Percentiles rank a stretch among this genome's conserved stretches.
Conservation (phyloP, 345 rosid genomes). For the Eucalyptus pauciflora region DNA sequence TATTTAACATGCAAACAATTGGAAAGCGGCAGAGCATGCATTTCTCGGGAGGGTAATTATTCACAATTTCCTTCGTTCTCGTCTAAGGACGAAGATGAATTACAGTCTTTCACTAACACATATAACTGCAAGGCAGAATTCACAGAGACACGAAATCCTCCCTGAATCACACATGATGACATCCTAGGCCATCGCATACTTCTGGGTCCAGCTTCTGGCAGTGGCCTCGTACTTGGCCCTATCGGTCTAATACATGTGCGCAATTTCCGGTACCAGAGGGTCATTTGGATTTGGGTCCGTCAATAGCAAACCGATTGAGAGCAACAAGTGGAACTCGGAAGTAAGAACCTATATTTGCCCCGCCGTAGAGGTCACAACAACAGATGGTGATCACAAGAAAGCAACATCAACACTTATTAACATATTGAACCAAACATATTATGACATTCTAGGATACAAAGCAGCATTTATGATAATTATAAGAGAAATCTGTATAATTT, state of each 20-base stretch:
- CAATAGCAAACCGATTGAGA: no score
- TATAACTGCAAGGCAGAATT: constrained; percentile 1
- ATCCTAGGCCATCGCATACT: constrained; percentile 50
- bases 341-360: no score
- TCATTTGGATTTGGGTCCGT: no score
- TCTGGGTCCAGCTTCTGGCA: constrained; percentile 81
- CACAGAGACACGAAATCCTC: constrained; percentile 17
- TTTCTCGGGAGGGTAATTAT: neutral
- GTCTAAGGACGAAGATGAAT: neutral
- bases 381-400: no score
- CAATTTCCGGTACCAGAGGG: no score
- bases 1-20: neutral
- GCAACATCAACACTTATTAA: no score
- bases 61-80: neutral
- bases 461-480: no score
- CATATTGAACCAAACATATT: no score
- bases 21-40: neutral
- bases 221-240: constrained; percentile 59
- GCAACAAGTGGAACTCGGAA: no score
- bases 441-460: no score
- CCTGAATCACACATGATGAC: neutral
- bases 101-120: neutral
- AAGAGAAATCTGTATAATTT: no score
- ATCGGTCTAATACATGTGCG: constrained; percentile 8
- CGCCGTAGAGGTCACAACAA: no score